Conservation (phyloP, 495 filamentous ascomycete species). For the Chlorociboria aeruginascens region DNA sequence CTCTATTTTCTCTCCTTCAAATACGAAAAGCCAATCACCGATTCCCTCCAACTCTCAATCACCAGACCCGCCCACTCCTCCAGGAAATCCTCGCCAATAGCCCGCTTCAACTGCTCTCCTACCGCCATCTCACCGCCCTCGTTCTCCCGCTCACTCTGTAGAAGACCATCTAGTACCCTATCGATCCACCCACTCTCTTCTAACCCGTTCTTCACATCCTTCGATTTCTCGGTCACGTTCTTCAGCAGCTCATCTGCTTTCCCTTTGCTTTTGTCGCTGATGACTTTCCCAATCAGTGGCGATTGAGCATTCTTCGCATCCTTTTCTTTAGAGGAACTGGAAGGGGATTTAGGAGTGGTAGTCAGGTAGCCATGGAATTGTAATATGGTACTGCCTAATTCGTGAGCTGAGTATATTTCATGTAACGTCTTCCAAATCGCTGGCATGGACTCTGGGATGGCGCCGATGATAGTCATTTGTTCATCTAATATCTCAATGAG, state of each 20-base stretch:
- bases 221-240: constrained; percentile 4
- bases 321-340: too few relatives aligned
- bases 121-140: neutral
- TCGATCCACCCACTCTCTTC: constrained; percentile 21
- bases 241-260: neutral
- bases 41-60: constrained; percentile 31
- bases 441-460: constrained; percentile 2
- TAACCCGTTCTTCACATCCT: constrained; percentile 14
- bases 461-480: neutral
- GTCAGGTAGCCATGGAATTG: constrained; percentile 4
- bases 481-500: constrained; percentile 1
- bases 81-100: constrained; percentile 16
- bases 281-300: too few relatives aligned
- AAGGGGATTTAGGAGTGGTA: too few relatives aligned
- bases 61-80: constrained; percentile 31
- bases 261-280: neutral
- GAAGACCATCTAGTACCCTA: constrained; percentile 8
- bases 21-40: constrained; percentile 26
- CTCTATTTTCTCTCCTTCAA: neutral
- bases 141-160: neutral
- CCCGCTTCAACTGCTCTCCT: neutral
- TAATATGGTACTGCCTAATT: constrained; percentile 2
- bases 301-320: too few relatives aligned
- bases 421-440: constrained; percentile 10
- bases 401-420: constrained; percentile 10